A percentile compares a stretch with the other conserved stretches of the same genome.
Evolutionary conservation across 2,329 filamentous ascomycete genomes (phyloP).

Genomic region (Beauveria sp.): DNA sequence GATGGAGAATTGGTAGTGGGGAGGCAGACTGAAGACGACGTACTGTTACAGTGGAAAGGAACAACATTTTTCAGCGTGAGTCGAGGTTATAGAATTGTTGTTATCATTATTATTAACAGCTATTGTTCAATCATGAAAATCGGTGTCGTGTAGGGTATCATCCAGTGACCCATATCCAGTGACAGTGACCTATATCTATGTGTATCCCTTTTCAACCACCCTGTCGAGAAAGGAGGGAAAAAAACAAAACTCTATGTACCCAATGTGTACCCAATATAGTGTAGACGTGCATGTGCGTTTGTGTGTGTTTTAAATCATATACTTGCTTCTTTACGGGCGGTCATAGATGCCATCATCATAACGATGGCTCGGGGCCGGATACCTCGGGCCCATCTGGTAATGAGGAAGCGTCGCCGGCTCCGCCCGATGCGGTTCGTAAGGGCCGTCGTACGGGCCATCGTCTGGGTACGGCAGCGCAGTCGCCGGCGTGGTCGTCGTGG

Average conservation of each 20-base stretch:
- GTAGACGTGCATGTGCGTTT: not conserved
- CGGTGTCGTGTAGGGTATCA: not conserved
- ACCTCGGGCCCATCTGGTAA: not conserved
- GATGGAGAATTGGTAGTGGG: slow-evolving; percentile 22
- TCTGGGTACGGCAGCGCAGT: slow-evolving; percentile 4
- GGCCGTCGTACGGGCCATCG: slow-evolving; percentile 7
- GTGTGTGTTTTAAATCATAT: not conserved
- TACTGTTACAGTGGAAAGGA: too few relatives aligned
- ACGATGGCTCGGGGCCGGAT: slow-evolving; percentile 21
- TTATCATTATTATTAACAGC: not conserved
- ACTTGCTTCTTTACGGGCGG: slow-evolving; percentile 14
- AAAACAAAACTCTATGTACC: not conserved
- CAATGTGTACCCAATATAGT: not conserved
- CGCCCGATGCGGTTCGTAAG: not conserved
- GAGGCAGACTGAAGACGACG: too few relatives aligned
- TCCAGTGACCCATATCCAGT: not conserved
- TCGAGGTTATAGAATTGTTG: not conserved
- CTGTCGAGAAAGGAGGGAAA: too few relatives aligned
- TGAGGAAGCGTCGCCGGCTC: not conserved
- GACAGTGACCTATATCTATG: not conserved
- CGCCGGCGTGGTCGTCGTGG: not conserved
- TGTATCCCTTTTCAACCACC: not conserved
- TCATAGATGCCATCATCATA: slow-evolving; percentile 33
- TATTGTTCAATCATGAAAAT: not conserved
- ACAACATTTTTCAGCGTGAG: not conserved